A percentile compares a stretch with the other conserved stretches of the same genome.
Conservation (phyloP, 495 filamentous ascomycete genomes). For the Daldinia loculata region DNA sequence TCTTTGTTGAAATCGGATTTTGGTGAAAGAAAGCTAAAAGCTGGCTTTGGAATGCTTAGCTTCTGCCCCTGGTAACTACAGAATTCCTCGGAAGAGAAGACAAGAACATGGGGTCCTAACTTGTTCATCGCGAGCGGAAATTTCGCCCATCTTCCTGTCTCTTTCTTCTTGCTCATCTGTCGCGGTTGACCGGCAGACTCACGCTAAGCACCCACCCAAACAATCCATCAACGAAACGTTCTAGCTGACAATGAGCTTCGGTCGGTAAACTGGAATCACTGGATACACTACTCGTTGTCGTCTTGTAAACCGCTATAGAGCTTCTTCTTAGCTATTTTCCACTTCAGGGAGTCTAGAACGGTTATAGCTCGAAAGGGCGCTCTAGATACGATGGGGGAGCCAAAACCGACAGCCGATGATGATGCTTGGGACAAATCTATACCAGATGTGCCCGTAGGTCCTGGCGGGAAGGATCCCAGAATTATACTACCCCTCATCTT, state of each 20-base stretch:
- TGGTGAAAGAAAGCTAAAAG: slow-evolving; percentile 28
- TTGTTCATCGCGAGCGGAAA: slow-evolving; percentile 23
- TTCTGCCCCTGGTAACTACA: slow-evolving; percentile 23
- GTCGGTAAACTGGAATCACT: slow-evolving; percentile 11
- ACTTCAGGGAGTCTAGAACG: not conserved
- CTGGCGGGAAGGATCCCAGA: slow-evolving; percentile 25
- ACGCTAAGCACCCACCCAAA: slow-evolving; percentile 10
- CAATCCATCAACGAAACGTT: slow-evolving; percentile 12
- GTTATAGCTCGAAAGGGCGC: not conserved
- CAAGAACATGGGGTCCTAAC: slow-evolving; percentile 30
- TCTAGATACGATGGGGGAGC: not conserved
- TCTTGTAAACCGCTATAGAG: slow-evolving; percentile 8
- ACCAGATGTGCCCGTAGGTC: slow-evolving; percentile 13
- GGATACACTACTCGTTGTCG: slow-evolving; percentile 3
- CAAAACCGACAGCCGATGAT: not conserved
- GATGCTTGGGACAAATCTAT: not conserved
- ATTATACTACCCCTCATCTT: slow-evolving; percentile 26
- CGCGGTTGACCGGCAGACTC: not conserved
- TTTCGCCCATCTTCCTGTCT: slow-evolving; percentile 13
- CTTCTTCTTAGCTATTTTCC: not conserved
- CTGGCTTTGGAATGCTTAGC: slow-evolving; percentile 39
- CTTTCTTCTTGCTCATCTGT: slow-evolving; percentile 28
- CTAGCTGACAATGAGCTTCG: slow-evolving; percentile 24
- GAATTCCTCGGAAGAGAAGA: slow-evolving; percentile 34
- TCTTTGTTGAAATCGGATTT: slow-evolving; percentile 45